These are phyloP conservation scores for Karstenula rhodostoma DNA, from an alignment of 2,329 filamentous ascomycete genomes.

Conservation along the genomic window DNA sequence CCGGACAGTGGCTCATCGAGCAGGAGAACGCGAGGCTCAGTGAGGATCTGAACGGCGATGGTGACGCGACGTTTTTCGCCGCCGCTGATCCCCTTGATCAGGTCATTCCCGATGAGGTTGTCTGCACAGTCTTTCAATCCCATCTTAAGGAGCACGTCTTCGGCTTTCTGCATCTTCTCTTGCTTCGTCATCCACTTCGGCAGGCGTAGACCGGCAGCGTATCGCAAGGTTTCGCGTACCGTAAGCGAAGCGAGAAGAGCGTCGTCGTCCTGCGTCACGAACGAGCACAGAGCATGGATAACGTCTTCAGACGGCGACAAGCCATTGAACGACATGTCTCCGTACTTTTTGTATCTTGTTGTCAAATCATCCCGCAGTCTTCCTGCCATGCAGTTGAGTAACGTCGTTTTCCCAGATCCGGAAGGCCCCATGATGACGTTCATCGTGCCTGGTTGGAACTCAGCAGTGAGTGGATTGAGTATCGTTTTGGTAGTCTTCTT, in stretches of 20 bases:
- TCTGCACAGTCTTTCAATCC: constrained; percentile 81
- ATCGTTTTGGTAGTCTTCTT: constrained; percentile 64
- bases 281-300: constrained; percentile 75
- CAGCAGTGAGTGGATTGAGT: constrained; percentile 70
- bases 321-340: constrained; percentile 74
- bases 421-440: constrained; percentile 85
- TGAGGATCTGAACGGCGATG: constrained; percentile 80
- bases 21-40: constrained; percentile 74
- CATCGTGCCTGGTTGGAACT: constrained; percentile 72
- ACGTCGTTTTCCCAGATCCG: constrained; percentile 77
- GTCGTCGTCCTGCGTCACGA: constrained; percentile 81
- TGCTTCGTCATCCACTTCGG: constrained; percentile 73
- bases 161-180: constrained; percentile 72
- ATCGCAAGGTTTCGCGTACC: constrained; percentile 75
- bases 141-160: constrained; percentile 77
- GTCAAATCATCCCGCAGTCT: constrained; percentile 68
- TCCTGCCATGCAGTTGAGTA: constrained; percentile 76
- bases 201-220: constrained; percentile 73
- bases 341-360: constrained; percentile 69
- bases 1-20: constrained; percentile 81
- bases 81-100: constrained; percentile 80
- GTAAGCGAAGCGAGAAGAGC: constrained; percentile 77
- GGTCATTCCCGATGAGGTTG: constrained; percentile 74
- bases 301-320: constrained; percentile 73
- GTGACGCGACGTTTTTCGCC: constrained; percentile 81